Evolutionary conservation across 257 asterid species (phyloP), one percentile per base, ranked within the genome.

Genomic region (Fraxinus excelsior): DNA sequence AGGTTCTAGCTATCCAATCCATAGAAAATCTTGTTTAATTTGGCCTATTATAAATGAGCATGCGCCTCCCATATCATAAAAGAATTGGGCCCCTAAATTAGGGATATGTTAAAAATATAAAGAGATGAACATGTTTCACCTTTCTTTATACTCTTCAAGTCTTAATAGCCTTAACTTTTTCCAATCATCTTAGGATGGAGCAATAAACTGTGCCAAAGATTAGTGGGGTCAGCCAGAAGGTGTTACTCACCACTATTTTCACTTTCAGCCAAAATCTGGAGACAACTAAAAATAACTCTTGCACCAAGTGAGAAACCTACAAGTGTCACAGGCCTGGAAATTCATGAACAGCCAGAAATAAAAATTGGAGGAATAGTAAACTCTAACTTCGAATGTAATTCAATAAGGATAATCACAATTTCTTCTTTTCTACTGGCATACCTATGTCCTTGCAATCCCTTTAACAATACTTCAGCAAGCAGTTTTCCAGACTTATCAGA

Each of bases 251-350:
- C 94, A 81, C 81, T 77, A 82, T 64, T 72, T 79, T 90, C 94
- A 60, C 75, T 89, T 82, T 90, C 90, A 77, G 96, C 88, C 86
- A 95, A 86, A 74, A 82, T 42, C 87, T 91, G 96, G 74, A 95
- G 99, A 88, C 99, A 95, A 84, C 85, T 89, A 84, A 95, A 92
- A 81, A 95, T 86, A 75, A 95, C 96, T 82, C 96, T 87, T 82
- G 98, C 99, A 80, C 98, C 99, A 79, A 95, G 98, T 9, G 99
- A 95, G 87, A 92, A 94, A 69, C 99, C 99, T 49, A 92, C 85
- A 5, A 95, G 96, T 70, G 99, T 95, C 80, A 95, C 99, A 38
- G 99, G 99, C 96, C 99, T 94, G 92, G 84, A 86, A 80, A 79
- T 80, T 83, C 75, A 72, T 21, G 51, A 70, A 79, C 64, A 60